phyloP scores from a whole-genome alignment of 441 rosid genomes.

The Adansonia grandidieri region DNA sequence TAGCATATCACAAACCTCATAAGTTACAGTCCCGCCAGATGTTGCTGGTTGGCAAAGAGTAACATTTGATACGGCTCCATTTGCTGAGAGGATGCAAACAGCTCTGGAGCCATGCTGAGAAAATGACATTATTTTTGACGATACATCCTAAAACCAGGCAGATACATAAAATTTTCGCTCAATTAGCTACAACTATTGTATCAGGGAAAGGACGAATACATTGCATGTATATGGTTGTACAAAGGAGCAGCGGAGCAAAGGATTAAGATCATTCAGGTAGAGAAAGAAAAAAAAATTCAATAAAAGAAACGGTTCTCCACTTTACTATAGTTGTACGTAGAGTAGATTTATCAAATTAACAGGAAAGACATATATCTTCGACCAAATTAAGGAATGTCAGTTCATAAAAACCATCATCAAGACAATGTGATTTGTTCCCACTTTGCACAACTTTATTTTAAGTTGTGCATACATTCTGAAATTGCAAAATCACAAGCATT shows the following conservation, averaged over 20 bases:
- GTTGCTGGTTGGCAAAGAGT: constrained; percentile 57
- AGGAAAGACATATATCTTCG: background rate
- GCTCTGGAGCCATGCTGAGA: constrained; percentile 61
- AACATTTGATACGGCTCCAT: constrained; percentile 65
- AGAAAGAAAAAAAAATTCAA: background rate
- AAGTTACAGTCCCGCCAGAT: constrained; percentile 62
- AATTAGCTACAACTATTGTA: constrained; percentile 15
- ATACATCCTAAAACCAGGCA: constrained; percentile 53
- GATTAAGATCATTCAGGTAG: background rate
- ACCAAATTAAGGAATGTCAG: constrained; percentile 4
- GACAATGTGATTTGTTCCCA: background rate
- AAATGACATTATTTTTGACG: constrained; percentile 62
- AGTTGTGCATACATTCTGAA: constrained; percentile 13
- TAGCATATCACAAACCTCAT: constrained; percentile 51
- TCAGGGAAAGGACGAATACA: constrained; percentile 14
- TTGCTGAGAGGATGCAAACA: constrained; percentile 70
- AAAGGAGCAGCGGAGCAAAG: constrained; percentile 13
- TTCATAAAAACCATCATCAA: constrained; percentile 14
- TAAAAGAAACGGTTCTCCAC: background rate
- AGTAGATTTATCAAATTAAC: background rate
- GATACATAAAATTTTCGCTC: constrained; percentile 9
- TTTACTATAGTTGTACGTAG: background rate
- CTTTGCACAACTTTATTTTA: background rate
- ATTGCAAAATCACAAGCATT: constrained; percentile 14
- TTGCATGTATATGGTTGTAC: background rate